Conservation (phyloP, 805 yeast genomes). For the Saturnispora hagleri region DNA sequence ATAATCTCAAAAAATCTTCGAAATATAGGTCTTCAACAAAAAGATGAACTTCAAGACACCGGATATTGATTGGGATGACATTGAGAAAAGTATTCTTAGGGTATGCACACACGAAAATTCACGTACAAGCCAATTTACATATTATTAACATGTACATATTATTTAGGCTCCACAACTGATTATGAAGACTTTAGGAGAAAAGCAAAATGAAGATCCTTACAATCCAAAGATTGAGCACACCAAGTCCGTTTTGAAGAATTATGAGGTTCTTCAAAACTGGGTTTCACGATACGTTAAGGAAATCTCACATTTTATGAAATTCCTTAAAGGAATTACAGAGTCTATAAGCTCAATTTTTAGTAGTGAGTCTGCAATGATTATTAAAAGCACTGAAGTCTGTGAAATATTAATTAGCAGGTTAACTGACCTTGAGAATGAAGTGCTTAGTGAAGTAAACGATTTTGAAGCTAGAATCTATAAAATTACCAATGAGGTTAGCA, state of each 20-base stretch:
- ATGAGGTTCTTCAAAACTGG: constrained; percentile 12
- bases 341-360: neutral
- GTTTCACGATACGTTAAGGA: constrained; percentile 4
- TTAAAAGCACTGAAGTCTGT: neutral
- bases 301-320: neutral
- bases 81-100: constrained; percentile 19
- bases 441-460: neutral
- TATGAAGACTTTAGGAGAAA: constrained; percentile 4
- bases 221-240: constrained; percentile 2
- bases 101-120: constrained; percentile 13
- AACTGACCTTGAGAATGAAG: neutral
- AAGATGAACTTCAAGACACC: constrained; percentile 13
- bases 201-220: neutral
- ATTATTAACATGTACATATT: neutral
- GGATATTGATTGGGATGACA: constrained; percentile 22
- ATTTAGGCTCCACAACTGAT: constrained; percentile 13
- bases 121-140: neutral
- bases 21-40: constrained; percentile 6
- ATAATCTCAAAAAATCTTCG: neutral
- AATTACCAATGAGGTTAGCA: neutral
- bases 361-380: neutral
- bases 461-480: constrained; percentile 1
- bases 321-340: neutral
- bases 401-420: neutral
- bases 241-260: constrained; percentile 9